Percentiles rank a stretch among this genome's conserved stretches.
Conservation (phyloP, 2,329 filamentous ascomycete species). For the Apiospora pterosperma region DNA sequence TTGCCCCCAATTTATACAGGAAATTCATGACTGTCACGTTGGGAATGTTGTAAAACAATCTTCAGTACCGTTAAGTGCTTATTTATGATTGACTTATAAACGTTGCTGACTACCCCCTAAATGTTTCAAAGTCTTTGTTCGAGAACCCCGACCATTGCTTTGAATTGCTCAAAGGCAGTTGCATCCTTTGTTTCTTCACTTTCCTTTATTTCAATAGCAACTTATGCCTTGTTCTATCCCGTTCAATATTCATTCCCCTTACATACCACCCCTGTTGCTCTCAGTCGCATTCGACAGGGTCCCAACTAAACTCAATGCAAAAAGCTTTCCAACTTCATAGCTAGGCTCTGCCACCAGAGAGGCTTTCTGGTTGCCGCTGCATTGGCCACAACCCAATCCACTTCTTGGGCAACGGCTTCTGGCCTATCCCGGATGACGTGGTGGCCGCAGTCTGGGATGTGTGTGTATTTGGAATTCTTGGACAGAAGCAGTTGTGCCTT, state of each 20-base stretch:
- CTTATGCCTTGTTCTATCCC: no score
- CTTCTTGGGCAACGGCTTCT: slow-evolving; percentile 19
- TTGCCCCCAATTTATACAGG: background rate
- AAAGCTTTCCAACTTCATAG: background rate
- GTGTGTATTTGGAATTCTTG: slow-evolving; percentile 15
- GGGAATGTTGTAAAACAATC: no score
- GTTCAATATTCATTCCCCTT: no score
- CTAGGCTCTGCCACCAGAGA: background rate
- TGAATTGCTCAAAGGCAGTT: background rate
- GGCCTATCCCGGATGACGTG: slow-evolving; percentile 22
- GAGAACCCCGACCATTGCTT: background rate
- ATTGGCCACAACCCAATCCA: slow-evolving; percentile 21
- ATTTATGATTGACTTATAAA: background rate
- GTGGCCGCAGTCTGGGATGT: slow-evolving; percentile 23
- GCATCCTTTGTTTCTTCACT: no score
- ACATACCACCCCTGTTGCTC: no score
- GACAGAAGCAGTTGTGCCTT: slow-evolving; percentile 21
- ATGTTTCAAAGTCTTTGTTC: background rate
- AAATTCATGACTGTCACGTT: background rate
- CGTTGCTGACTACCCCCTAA: background rate
- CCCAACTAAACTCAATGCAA: no score
- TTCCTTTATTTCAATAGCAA: background rate
- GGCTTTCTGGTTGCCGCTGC: background rate
- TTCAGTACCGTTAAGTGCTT: no score
- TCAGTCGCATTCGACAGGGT: no score